Evolutionary conservation across 495 filamentous ascomycete genomes (phyloP), one percentile per base, ranked within the genome.

Genomic region (Aspergillus haitiensis): DNA sequence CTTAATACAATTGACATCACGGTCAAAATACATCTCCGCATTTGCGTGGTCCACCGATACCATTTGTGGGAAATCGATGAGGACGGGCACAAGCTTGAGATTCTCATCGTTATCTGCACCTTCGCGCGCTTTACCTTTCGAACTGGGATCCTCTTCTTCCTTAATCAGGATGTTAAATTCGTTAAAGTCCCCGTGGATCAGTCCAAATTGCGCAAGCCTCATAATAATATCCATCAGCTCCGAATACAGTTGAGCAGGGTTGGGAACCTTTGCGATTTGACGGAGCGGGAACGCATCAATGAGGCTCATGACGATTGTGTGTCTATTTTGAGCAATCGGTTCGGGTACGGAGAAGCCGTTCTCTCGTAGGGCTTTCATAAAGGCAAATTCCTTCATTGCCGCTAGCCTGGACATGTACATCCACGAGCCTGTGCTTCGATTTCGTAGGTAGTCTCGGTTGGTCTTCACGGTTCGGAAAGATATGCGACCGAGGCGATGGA

Each of bases 1-100:
- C 79, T 96, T 97, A 70, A 99, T 86, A 73, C 95, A 98, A 64
- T 88, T 81, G 37, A 98, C 92, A 63, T 99, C 94, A 40, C 94
- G 87, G 65, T 97, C 89, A 64, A 98, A 98, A 72, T 97, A 96
- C 81, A 90, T 93, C 64, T 92, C 86, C 54, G 94, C 95, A 69
- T 99, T 96, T 11, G 73, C 73, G 68, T 99, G 95, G 65, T 95
- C 90, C 64, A 97, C 88, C n/a, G 92, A 96, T 3, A 98, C 83
- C 88, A 96, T 96, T 75, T 99, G 94, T 1, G 94, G 94, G 71
- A 99, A 99, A 75, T 99, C 95, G 64, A 99, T 99, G 32, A 98
- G 72, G 52, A 95, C 82, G 6, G 94, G 93, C 13, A 65, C 63
- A 59, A 80, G 67, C 61, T 61, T 63, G 55, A 78, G 58, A 47